Evolutionary conservation across 2,329 filamentous ascomycete genomes (phyloP), one percentile per base, ranked within the genome.

Genomic region (Fusarium compactum): DNA sequence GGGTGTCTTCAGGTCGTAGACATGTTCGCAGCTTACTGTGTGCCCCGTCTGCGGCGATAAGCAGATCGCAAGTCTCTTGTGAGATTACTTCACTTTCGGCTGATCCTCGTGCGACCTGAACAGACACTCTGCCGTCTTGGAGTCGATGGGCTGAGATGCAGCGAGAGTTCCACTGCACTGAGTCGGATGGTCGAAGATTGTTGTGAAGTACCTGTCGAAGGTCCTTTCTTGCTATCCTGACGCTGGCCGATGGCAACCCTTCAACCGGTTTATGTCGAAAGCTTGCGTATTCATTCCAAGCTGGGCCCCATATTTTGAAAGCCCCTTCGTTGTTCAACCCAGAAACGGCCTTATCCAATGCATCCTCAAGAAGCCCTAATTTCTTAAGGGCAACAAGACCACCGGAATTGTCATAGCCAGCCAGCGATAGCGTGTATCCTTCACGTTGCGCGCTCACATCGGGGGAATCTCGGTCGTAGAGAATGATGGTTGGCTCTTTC

Each of bases 21-120:
- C 43, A 65, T 15, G 72, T 69, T 34, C 84, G 74, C 4, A 85
- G 74, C 59, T 79, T 83, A 65, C 82, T 85, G 20, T 73, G 78
- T 0, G 82, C 78, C 0, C 84, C 84, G 62, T 86, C 84, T 0
- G 84, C 82, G 1, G 78, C 82, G 38, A 86, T 75, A 10, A 86
- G 76, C 1, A 85, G 18, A 62, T 85, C 83, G 46, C 82, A 83
- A 3, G 76, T 67, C 25, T 69, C 58, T 16, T 72, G 59, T 6
- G 62, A 68, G 6, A 59, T 15, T 3, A 22, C 58, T 29, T 61
- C 46, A 2, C 27, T 24, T 9, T 58, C 56, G 2, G 38, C n/a
- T 1, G 46, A 22, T 7, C 55, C 70, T 25, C 45, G 68, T 12
- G 22, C 53, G 5, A 76, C 48, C 18, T 62, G 54, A 2, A 79